Conservation (phyloP, 371 early-diverging fungal genomes). For the Rhizomucor pusillus region DNA sequence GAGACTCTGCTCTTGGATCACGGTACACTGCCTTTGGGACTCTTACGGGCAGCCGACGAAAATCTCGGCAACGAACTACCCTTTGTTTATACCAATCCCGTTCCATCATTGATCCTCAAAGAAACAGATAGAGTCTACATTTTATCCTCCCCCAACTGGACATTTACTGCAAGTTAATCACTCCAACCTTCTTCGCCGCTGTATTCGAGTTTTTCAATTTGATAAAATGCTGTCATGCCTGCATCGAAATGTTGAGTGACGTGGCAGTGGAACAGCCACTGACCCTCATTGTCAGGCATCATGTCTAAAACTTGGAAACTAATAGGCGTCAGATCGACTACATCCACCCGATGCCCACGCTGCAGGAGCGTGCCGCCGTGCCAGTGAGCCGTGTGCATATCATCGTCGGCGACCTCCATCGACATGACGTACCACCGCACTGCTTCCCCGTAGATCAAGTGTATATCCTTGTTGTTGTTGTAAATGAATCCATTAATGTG, state of each 20-base stretch:
- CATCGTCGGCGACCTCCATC: conserved; percentile 35
- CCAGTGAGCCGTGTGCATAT: conserved; percentile 56
- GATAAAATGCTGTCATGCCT: conserved; percentile 50
- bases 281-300: conserved; percentile 53
- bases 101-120: conserved; percentile 36
- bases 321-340: conserved; percentile 42
- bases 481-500: conserved; percentile 51
- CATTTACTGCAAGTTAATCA: too few species aligned
- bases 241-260: conserved; percentile 44
- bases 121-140: conserved; percentile 25
- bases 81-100: conserved; percentile 56
- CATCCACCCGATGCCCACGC: conserved; percentile 47
- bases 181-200: conserved; percentile 49
- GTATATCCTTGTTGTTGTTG: conserved; percentile 40
- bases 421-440: conserved; percentile 53
- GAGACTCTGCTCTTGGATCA: conserved; percentile 34
- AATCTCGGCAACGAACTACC: conserved; percentile 45
- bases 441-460: conserved; percentile 32
- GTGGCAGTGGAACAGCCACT: conserved; percentile 56
- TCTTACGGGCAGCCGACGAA: conserved; percentile 42
- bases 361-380: conserved; percentile 45
- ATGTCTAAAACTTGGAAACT: conserved; percentile 44
- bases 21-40: conserved; percentile 42
- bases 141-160: conserved; percentile 10
- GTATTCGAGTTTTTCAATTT: conserved; percentile 41